phyloP scores from a whole-genome alignment of 768 basidiomycete species.

The Boletus fagicola region DNA sequence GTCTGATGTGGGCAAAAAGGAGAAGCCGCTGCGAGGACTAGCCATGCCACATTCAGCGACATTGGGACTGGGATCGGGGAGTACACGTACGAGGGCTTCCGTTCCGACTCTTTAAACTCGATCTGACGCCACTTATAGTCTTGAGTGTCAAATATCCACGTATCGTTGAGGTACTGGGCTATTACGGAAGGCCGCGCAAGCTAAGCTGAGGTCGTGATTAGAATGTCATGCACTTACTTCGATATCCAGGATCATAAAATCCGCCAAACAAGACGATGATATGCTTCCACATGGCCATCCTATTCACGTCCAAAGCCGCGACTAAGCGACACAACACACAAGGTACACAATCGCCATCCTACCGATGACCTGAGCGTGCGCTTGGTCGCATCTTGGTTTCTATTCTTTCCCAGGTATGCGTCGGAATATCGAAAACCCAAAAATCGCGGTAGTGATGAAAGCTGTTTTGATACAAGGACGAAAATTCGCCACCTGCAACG shows the following conservation, averaged over 20 bases:
- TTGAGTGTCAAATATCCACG: constrained; percentile 84
- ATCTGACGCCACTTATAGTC: constrained; percentile 85
- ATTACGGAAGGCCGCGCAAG: not conserved
- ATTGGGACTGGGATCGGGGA: too few relatives aligned
- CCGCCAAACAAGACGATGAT: constrained; percentile 85
- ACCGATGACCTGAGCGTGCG: constrained; percentile 83
- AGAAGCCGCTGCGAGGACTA: constrained; percentile 80
- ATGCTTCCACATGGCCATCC: constrained; percentile 91
- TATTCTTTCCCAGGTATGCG: constrained; percentile 83
- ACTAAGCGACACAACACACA: not conserved
- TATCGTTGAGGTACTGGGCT: constrained; percentile 82
- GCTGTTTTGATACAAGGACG: constrained; percentile 74
- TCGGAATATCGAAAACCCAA: constrained; percentile 80
- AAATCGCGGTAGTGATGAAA: constrained; percentile 91
- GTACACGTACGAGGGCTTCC: constrained; percentile 62
- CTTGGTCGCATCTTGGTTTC: constrained; percentile 81
- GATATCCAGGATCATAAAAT: constrained; percentile 83
- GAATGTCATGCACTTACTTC: constrained; percentile 44
- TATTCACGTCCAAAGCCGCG: constrained; percentile 23
- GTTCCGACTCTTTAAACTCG: constrained; percentile 68
- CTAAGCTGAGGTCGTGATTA: not conserved
- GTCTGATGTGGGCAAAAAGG: constrained; percentile 73
- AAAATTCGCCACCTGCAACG: constrained; percentile 75
- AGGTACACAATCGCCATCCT: not conserved
- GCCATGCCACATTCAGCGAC: not conserved